These are phyloP conservation scores for Ampelomyces quisqualis DNA, from an alignment of 2,329 filamentous ascomycete species.

Conservation along the genomic window DNA sequence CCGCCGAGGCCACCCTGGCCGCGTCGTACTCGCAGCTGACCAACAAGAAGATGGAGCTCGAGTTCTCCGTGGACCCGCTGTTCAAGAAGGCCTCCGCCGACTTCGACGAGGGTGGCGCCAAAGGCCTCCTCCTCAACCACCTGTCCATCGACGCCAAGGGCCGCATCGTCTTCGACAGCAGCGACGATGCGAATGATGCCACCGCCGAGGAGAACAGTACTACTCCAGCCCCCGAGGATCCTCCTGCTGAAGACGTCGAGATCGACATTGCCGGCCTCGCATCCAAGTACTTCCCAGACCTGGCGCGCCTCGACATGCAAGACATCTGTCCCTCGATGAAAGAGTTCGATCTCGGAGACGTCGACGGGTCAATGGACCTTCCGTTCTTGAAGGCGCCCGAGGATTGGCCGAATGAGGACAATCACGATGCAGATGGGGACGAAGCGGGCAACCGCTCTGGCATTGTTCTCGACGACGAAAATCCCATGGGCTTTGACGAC, in stretches of 20 bases:
- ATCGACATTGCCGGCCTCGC: conserved; percentile 78
- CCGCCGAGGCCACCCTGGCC: conserved; percentile 89
- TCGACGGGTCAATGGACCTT: conserved; percentile 80
- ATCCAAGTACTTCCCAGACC: conserved; percentile 80
- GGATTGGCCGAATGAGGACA: conserved; percentile 75
- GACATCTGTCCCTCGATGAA: conserved; percentile 95
- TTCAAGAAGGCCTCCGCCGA: conserved; percentile 99
- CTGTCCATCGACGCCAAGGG: conserved; percentile 91
- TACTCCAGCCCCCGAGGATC: conserved; percentile 48
- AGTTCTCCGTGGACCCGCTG: conserved; percentile 94
- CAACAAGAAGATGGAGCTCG: conserved; percentile 95
- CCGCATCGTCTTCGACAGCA: conserved; percentile 97
- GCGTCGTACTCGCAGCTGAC: conserved; percentile 85
- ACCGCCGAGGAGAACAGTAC: conserved; percentile 49
- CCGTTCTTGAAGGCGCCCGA: conserved; percentile 89
- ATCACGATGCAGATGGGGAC: conserved; percentile 54
- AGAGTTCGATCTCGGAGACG: conserved; percentile 85
- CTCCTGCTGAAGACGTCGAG: conserved; percentile 61
- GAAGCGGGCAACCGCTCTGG: conserved; percentile 66
- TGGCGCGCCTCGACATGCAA: conserved; percentile 74
- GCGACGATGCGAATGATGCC: conserved; percentile 71
- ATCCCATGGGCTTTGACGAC: conserved; percentile 78
- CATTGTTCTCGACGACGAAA: conserved; percentile 83
- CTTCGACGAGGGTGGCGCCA: conserved; percentile 96
- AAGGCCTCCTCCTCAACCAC: conserved; percentile 91